Base-by-base conservation (phyloP, 371 early-diverging fungal species). In the Mucor saturninus region DNA sequence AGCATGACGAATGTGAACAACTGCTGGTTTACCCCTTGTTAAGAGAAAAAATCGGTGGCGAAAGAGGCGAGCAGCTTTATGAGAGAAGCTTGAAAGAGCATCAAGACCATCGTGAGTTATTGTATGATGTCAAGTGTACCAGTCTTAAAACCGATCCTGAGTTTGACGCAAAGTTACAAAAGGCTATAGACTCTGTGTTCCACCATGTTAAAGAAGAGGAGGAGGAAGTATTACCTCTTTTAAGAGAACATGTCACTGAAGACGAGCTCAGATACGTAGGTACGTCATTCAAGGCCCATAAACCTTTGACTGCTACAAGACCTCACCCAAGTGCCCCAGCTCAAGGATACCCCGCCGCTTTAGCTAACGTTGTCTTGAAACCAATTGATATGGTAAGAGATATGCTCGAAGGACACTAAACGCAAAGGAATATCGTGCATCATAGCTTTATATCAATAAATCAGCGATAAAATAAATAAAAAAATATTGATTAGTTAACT, bases 1-100 rank as follows among this genome's bases (percentile, higher is more conserved):
- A 62, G 31, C 63, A 62, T 28, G 63, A 56, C 28, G 56, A 62
- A 51, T 37, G 38, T 32, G 63, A 62, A 28, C 63, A 62, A 42
- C 31, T 62, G 8, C 21, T 62, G n/a, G 56, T 62, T 14, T 62
- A 62, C 56, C 56, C 63, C 21, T 42, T 62, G 5, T 51, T 62
- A n/a, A 37, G 63, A 30, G 63, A 62, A 42, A 56, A 56, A 11
- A 31, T 35, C 1, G 35, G 35, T 8, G 35, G 35, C 8, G 35
- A 8, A 35, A 35, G 35, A 35, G 35, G 35, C 8, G 35, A 35
- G 6, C 35, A 8, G 8, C 35, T 35, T 35, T 6, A 35, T 35
- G 8, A 35, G 8, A 35, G 8, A 35, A 35, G 4, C 35, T 8
- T 35, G 8, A 35, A 35, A 35, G 35, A 35, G 8, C 4, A 35